Conservation (phyloP, 768 basidiomycete species). For the Leccinum uliginosum region DNA sequence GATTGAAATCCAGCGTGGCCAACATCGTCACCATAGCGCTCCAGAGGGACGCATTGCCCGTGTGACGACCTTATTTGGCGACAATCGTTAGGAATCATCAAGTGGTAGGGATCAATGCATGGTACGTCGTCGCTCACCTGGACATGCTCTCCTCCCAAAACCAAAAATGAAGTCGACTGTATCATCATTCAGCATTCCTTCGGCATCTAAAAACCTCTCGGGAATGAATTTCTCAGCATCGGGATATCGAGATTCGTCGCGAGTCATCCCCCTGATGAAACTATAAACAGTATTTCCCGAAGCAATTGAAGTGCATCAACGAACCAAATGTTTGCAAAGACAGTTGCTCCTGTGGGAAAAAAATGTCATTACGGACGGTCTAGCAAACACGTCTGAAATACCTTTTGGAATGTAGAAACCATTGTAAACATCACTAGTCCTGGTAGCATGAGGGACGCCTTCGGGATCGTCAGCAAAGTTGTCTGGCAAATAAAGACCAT, state of each 20-base stretch:
- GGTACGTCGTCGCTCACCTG: constrained; percentile 3
- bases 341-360: constrained; percentile 2
- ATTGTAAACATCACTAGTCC: constrained; percentile 37
- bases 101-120: background rate
- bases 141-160: constrained; percentile 14
- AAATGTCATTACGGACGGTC: background rate
- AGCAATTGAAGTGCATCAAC: background rate
- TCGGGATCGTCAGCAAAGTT: background rate
- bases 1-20: constrained; percentile 17
- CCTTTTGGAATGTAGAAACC: constrained; percentile 52
- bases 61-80: constrained; percentile 7
- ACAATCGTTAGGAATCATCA: background rate
- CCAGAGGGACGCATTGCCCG: constrained; percentile 6
- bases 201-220: constrained; percentile 8
- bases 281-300: background rate
- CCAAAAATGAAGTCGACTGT: constrained; percentile 12
- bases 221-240: constrained; percentile 12
- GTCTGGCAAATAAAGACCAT: background rate
- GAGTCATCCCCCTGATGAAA: constrained; percentile 14
- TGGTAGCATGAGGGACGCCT: constrained; percentile 22
- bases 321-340: constrained; percentile 16
- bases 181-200: constrained; percentile 10
- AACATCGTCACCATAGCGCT: constrained; percentile 16
- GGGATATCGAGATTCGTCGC: constrained; percentile 17
- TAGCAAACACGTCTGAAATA: background rate